These are phyloP conservation scores for Cercophora newfieldiana DNA, from an alignment of 495 filamentous ascomycete species.

Conservation along the genomic window DNA sequence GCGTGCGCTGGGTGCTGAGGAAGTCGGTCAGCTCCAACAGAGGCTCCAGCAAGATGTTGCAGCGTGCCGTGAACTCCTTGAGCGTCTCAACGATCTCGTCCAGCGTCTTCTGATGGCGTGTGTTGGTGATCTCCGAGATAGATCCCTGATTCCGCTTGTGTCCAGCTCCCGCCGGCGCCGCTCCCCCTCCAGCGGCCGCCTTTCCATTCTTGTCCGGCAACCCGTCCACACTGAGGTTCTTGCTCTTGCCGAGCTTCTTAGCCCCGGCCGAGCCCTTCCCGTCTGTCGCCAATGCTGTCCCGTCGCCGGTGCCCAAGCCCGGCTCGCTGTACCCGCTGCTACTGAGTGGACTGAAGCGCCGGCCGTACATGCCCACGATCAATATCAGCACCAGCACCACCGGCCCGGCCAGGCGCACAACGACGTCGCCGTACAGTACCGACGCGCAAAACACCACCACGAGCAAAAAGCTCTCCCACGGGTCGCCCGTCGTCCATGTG, in stretches of 20 bases:
- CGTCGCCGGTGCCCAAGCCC: conserved; percentile 27
- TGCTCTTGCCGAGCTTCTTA: conserved; percentile 31
- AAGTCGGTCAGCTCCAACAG: conserved; percentile 87
- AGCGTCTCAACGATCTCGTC: conserved; percentile 96
- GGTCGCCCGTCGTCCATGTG: conserved; percentile 89
- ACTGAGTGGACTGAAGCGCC: conserved; percentile 86
- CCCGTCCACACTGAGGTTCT: conserved; percentile 36
- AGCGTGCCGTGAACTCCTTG: conserved; percentile 80
- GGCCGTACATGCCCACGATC: conserved; percentile 88
- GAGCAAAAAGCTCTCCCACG: conserved; percentile 95
- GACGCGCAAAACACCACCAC: conserved; percentile 81
- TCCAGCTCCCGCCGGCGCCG: conserved; percentile 47
- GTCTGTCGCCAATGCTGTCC: conserved; percentile 14
- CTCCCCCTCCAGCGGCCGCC: conserved; percentile 33
- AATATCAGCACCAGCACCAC: conserved; percentile 74
- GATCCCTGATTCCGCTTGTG: conserved; percentile 43
- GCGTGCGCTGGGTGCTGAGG: conserved; percentile 84
- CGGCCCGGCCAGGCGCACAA: conserved; percentile 79
- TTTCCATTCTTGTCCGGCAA: conserved; percentile 51
- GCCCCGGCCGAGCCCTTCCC: conserved; percentile 20
- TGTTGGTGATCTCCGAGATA: conserved; percentile 60
- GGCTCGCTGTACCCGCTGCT: conserved; percentile 71
- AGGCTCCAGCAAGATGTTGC: conserved; percentile 89
- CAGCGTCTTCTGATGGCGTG: conserved; percentile 75
- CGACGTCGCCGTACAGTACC: conserved; percentile 78